Base-by-base conservation (phyloP, 1,139 yeast species). In the Sugiyamaella xylanicola region DNA sequence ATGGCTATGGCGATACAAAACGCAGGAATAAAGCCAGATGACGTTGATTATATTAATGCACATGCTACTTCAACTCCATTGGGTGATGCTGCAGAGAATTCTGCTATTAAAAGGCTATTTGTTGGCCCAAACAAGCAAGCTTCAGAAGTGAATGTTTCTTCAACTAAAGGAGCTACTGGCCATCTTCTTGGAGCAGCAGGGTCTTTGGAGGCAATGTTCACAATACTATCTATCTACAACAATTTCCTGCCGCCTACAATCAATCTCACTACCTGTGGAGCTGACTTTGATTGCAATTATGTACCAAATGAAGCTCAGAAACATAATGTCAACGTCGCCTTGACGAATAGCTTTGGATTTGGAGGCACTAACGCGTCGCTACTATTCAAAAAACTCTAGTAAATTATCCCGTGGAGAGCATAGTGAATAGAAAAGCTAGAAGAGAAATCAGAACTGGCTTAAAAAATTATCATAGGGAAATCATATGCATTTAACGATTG, bases 111-210 rank as follows among this genome's bases (percentile, higher is more conserved):
- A 51, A 55, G 68, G 3, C 70, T 80, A 3, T 68, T 89, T 8
- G 48, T 21, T 3, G 37, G 22, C 16, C 48, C 27, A 8, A 21
- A 19, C 22, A 21, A 11, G 9, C 20, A 15, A 4, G 53, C 60
- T 2, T 49, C 50, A 8, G 58, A 49, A 11, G 57, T 73, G 48
- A 76, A 80, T 42, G 82, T 93, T 1, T 85, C 95, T 0, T 87
- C 97, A 2, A 88, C 91, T 15, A 95, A 95, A 70, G 95, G 97
- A 0, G 83, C 97, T 0, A 86, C 88, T 48, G 99, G 99, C 0
- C 99, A 95, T 71, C 75, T 93, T 39, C 75, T 95, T 35, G 99
- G 99, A 1, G 99, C 97, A 0, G 95, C 99, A 0, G 99, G 99
- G 2, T 85, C 97, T 0, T 90, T 93, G 3, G 99, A 95, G 67